Evolutionary conservation across 371 early-diverging fungal species (phyloP), one percentile per base, ranked within the genome.

Genomic region (Blakeslea trispora): DNA sequence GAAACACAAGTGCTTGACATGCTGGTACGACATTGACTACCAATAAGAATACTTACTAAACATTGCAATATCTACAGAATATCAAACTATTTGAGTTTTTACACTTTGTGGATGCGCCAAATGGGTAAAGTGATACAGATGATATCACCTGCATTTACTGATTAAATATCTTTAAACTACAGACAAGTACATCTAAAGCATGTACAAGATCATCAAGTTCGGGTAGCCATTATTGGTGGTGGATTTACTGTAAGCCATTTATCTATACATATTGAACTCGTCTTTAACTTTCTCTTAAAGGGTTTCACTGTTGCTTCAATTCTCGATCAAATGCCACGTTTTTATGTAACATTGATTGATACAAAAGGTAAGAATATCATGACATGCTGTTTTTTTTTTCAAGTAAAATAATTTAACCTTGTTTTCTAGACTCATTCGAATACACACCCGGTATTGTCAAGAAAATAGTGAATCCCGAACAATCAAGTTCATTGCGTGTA

Each of bases 361-460:
- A 69, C 64, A 34, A 73, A 73, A 67, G 74, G 74, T 73, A 63
- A 43, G 55, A 0, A 37, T 18, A 48, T 34, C n/a, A 40, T 15
- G 17, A 10, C 2, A 40, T 15, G 1, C n/a, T 32, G 15, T 6
- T 13, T 47, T 2, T n/a, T 17, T 47, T 18, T 24, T 15, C 14
- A 13, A 15, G 28, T 47, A 53, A 42, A 52, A 28, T 39, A 40
- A 11, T n/a, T n/a, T n/a, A n/a, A n/a, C n/a, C n/a, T n/a, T n/a
- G 1, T 7, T 11, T 37, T 46, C n/a, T 55, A 69, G 72, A 72
- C 50, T 72, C 72, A 2, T 72, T 72, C 45, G 72, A 72, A 54
- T 72, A 77, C 45, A 77, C 78, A 6, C 78, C 78, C 2, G 75
- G 75, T 19, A 62, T 72, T 17, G 66, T 77, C 6, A 64, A 55